These are phyloP conservation scores for Cylindrodendrum hubeiense DNA, from an alignment of 2,329 filamentous ascomycete genomes.

Conservation along the genomic window DNA sequence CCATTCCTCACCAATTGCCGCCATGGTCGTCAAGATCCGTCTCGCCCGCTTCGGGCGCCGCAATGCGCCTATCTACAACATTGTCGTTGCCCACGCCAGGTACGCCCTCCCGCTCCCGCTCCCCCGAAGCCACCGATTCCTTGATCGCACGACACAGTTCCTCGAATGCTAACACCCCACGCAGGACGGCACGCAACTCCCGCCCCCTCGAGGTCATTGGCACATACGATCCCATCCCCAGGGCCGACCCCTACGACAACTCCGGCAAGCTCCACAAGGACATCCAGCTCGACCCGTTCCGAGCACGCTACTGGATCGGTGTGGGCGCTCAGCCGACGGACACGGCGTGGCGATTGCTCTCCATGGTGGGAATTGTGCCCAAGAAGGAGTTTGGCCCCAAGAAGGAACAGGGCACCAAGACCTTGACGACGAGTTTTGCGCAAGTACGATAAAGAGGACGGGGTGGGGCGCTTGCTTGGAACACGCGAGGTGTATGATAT, in stretches of 20 bases:
- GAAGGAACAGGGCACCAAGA: slow-evolving; percentile 39
- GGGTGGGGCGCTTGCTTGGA: neutral
- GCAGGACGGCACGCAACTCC: slow-evolving; percentile 85
- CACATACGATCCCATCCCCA: slow-evolving; percentile 78
- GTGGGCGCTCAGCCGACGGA: slow-evolving; percentile 96
- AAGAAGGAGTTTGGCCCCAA: slow-evolving; percentile 53
- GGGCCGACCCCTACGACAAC: slow-evolving; percentile 68
- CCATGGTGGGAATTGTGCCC: slow-evolving; percentile 72
- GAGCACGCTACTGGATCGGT: slow-evolving; percentile 96
- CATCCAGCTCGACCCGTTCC: slow-evolving; percentile 83
- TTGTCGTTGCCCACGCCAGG: slow-evolving; percentile 94
- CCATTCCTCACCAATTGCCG: slow-evolving; percentile 24
- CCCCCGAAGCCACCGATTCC: neutral
- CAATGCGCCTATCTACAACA: slow-evolving; percentile 96
- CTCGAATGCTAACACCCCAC: slow-evolving; percentile 9
- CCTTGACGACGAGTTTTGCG: slow-evolving; percentile 44
- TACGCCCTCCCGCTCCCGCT: slow-evolving; percentile 56
- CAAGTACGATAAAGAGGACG: slow-evolving; percentile 43
- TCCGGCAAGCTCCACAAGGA: slow-evolving; percentile 87
- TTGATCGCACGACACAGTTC: neutral
- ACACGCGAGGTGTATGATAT: slow-evolving; percentile 43
- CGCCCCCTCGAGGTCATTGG: slow-evolving; percentile 94
- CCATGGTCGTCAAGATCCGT: slow-evolving; percentile 94
- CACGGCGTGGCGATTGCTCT: slow-evolving; percentile 86
- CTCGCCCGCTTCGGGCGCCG: slow-evolving; percentile 92